Evolutionary conservation across 2,329 filamentous ascomycete species (phyloP).

Genomic region (Ceratocystis ficicola): DNA sequence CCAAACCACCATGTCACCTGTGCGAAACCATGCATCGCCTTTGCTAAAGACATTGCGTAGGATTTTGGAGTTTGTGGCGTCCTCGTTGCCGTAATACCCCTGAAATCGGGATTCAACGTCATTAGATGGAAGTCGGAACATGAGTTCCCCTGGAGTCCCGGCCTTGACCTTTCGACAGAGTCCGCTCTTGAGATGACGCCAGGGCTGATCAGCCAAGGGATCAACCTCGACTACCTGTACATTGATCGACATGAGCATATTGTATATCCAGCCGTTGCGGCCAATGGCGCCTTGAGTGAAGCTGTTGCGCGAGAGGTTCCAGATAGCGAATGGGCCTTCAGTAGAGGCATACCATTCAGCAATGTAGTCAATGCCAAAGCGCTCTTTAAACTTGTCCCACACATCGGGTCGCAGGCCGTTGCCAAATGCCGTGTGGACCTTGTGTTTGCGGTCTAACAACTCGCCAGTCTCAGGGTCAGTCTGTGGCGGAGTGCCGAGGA

Average conservation of each 20-base stretch:
- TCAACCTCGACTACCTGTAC: slow-evolving; percentile 58
- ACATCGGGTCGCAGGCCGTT: slow-evolving; percentile 79
- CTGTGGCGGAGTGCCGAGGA: slow-evolving; percentile 54
- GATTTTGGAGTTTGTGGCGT: slow-evolving; percentile 61
- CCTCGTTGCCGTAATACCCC: slow-evolving; percentile 66
- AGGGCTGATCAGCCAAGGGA: slow-evolving; percentile 54
- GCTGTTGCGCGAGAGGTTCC: slow-evolving; percentile 62
- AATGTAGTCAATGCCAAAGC: slow-evolving; percentile 62
- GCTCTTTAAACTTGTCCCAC: slow-evolving; percentile 71
- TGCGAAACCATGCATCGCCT: slow-evolving; percentile 72
- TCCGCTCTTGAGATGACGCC: slow-evolving; percentile 55
- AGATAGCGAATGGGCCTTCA: slow-evolving; percentile 56
- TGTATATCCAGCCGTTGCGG: slow-evolving; percentile 51
- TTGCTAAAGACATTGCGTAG: slow-evolving; percentile 58
- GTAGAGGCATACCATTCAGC: slow-evolving; percentile 74
- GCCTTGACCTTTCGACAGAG: slow-evolving; percentile 48
- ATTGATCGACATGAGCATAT: slow-evolving; percentile 39
- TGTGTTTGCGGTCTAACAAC: slow-evolving; percentile 59
- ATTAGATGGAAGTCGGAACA: slow-evolving; percentile 55
- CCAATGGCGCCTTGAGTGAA: slow-evolving; percentile 68
- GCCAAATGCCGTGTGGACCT: slow-evolving; percentile 63
- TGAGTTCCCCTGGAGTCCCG: slow-evolving; percentile 61
- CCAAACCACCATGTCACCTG: slow-evolving; percentile 67
- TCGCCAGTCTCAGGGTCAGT: slow-evolving; percentile 52
- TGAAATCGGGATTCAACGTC: slow-evolving; percentile 58